phyloP scores from a whole-genome alignment of 1,284 basidiomycete genomes.

The Anthracocystis walkeri region DNA sequence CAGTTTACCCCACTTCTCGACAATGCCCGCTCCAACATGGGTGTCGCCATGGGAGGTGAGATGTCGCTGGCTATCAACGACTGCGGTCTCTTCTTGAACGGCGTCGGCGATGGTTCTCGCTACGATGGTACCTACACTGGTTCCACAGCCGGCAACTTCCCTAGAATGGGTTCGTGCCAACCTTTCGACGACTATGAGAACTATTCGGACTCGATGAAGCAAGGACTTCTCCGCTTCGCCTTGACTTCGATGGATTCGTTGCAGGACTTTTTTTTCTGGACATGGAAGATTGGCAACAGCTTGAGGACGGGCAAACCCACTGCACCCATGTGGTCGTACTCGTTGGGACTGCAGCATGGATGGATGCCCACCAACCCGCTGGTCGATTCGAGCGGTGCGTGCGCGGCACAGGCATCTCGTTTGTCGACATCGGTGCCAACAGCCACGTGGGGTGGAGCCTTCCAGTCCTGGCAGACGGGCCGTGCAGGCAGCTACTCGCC shows the following conservation, averaged over 20 bases:
- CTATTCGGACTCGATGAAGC: constrained; percentile 41
- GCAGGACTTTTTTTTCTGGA: constrained; percentile 75
- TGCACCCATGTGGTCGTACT: constrained; percentile 66
- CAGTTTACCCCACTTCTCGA: constrained; percentile 59
- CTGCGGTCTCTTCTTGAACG: constrained; percentile 84
- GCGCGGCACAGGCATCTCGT: constrained; percentile 31
- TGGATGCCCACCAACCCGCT: constrained; percentile 61
- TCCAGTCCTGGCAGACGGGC: constrained; percentile 55
- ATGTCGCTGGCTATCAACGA: constrained; percentile 78
- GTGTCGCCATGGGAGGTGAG: constrained; percentile 68
- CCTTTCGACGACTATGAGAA: constrained; percentile 58
- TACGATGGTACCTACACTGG: constrained; percentile 79
- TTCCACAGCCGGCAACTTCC: constrained; percentile 42
- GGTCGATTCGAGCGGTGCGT: constrained; percentile 32
- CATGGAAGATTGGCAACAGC: constrained; percentile 77
- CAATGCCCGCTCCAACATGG: constrained; percentile 46
- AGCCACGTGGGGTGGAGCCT: constrained; percentile 42
- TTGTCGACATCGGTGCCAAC: constrained; percentile 15
- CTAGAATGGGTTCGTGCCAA: constrained; percentile 47
- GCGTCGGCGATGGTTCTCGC: constrained; percentile 75
- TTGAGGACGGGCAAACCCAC: constrained; percentile 49
- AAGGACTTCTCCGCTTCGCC: constrained; percentile 41
- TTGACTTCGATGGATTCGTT: constrained; percentile 56
- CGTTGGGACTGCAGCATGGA: constrained; percentile 63
- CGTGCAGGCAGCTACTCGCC: constrained; percentile 38